Conservation (phyloP, 805 yeast genomes). For the Zygosaccharomyces rouxii region DNA sequence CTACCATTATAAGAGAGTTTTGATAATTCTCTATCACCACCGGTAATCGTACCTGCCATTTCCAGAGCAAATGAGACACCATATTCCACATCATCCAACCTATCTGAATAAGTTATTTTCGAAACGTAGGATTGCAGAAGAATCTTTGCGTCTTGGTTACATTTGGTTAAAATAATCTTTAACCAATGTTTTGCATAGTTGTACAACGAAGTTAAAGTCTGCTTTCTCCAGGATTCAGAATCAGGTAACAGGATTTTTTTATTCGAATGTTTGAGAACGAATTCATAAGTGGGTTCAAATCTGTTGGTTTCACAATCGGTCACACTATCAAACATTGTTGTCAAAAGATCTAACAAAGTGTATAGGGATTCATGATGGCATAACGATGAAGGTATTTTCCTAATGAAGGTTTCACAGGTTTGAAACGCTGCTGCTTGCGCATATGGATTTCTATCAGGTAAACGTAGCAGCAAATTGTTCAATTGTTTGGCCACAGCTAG, state of each 20-base stretch:
- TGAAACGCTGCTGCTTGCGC: slow-evolving; percentile 77
- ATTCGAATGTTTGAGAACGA: slow-evolving; percentile 41
- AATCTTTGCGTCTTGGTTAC: slow-evolving; percentile 72
- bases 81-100: slow-evolving; percentile 49
- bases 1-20: slow-evolving; percentile 39
- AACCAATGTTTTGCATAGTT: slow-evolving; percentile 67
- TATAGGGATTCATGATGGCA: slow-evolving; percentile 71
- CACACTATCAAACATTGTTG: slow-evolving; percentile 71
- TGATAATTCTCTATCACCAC: slow-evolving; percentile 61
- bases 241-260: slow-evolving; percentile 42
- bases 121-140: slow-evolving; percentile 74
- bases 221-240: slow-evolving; percentile 78
- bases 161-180: slow-evolving; percentile 47
- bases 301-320: slow-evolving; percentile 78
- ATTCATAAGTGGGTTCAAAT: slow-evolving; percentile 78
- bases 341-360: slow-evolving; percentile 74
- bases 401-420: slow-evolving; percentile 66
- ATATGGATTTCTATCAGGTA: slow-evolving; percentile 73
- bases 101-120: slow-evolving; percentile 36
- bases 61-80: slow-evolving; percentile 91
- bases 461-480: slow-evolving; percentile 57
- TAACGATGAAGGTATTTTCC: slow-evolving; percentile 66
- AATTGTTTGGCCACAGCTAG: slow-evolving; percentile 63
- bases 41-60: slow-evolving; percentile 71
- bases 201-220: slow-evolving; percentile 58